These are phyloP conservation scores for Infundibulicybe gibba DNA, from an alignment of 768 basidiomycete genomes.

Conservation along the genomic window DNA sequence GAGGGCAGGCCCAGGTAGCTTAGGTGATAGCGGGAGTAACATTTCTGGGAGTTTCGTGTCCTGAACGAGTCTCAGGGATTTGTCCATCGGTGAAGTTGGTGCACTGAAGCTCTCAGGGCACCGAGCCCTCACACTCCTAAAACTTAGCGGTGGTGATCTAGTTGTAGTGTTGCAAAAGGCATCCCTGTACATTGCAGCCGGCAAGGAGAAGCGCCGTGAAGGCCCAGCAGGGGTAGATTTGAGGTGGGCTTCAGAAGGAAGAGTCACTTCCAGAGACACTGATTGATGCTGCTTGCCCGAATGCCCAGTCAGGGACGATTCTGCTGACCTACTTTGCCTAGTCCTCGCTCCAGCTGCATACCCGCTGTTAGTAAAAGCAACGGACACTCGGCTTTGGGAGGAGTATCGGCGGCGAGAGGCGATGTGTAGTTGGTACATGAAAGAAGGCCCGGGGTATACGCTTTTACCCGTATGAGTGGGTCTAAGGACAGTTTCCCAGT, in stretches of 20 bases:
- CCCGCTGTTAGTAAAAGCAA: constrained; percentile 12
- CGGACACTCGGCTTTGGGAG: constrained; percentile 9
- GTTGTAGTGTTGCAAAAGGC: constrained; percentile 5
- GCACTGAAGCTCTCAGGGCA: constrained; percentile 11
- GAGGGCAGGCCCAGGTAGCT: background rate
- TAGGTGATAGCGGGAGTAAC: constrained; percentile 14
- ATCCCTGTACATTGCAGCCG: constrained; percentile 14
- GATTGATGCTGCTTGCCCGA: constrained; percentile 5
- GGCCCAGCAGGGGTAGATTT: constrained; percentile 4
- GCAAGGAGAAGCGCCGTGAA: constrained; percentile 27
- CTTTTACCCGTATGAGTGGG: constrained; percentile 10
- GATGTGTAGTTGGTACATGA: constrained; percentile 12
- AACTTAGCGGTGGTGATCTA: constrained; percentile 18
- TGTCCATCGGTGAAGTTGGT: constrained; percentile 7
- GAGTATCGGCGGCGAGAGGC: constrained; percentile 10
- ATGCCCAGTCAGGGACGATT: constrained; percentile 2
- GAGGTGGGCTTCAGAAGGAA: constrained; percentile 13
- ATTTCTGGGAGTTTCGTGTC: constrained; percentile 9
- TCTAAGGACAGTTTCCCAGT: constrained; percentile 36
- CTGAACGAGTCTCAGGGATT: constrained; percentile 20
- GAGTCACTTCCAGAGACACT: constrained; percentile 12
- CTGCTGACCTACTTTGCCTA: constrained; percentile 1
- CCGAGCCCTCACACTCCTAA: constrained; percentile 16
- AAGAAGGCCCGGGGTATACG: constrained; percentile 15
- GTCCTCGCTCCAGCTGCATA: constrained; percentile 3